Base-by-base conservation (phyloP, 805 yeast species). In the Isabelozyma gotoi region DNA sequence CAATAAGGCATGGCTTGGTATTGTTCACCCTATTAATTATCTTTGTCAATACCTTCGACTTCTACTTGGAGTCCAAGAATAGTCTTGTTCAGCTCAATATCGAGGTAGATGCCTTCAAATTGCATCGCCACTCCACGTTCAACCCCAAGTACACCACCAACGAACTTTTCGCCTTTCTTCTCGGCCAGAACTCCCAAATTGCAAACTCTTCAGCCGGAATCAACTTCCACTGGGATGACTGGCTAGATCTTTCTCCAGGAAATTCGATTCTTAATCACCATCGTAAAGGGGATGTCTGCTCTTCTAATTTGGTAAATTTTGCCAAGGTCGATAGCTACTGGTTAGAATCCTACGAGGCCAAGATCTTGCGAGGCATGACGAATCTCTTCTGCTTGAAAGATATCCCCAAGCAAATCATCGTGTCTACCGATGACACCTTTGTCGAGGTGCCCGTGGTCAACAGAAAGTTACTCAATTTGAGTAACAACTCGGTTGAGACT, bases 211-310 rank as follows among this genome's bases (percentile, higher is more conserved):
- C 38, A 16, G 51, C 51, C 15, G 68, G 67, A 15, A 50, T 66
- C n/a, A 44, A 43, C 44, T 67, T 67, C 51, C 73, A 68, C 50
- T 68, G 73, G 73, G 73, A 68, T 45, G 71, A 68, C 47, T 67
- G 71, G 68, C 55, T 63, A 17, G 73, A 66, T 42, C 43, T 61
- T 27, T 43, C 47, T 12, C 59, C 63, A 5, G 70, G 54, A 0
- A 44, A 60, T 38, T 11, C 44, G 10, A 33, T 59, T 3, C 44
- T 68, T 14, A 46, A 48, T 16, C 29, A 41, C 10, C 55, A 48
- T 24, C 48, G 64, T 19, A 33, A 36, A 7, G 50, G 48, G 4
- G 69, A 68, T 3, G 10, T 38, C 19, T 67, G 73, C 43, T 61
- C 55, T 20, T 37, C 40, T n/a, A 36, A 36, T 7, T 36, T 62